Base-by-base conservation (phyloP, 2,329 filamentous ascomycete genomes). In the Ophiostoma populinum region DNA sequence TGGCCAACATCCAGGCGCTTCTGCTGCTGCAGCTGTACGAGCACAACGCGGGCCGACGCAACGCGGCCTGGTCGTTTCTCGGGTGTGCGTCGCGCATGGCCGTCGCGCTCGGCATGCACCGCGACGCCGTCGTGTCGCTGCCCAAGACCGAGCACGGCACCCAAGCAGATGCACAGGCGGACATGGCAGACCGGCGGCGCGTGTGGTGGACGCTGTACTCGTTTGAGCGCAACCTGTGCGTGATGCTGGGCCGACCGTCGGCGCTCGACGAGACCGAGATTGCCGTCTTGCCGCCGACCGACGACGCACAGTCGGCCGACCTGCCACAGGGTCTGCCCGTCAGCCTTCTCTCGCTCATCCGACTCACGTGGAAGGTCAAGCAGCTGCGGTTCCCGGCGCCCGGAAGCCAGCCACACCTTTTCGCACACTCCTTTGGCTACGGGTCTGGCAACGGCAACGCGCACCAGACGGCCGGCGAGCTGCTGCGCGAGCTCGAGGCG, bases 1-100 rank as follows among this genome's bases (percentile, higher is more conserved):
- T 59, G 20, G 46, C 47, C 33, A 54, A 57, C 1, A 51, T 61
- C 8, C 56, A 60, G 45, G 54, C 56, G 4, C 46, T 61, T 28
- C 45, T 61, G 45, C 51, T 61, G 8, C 53, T 55, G 7, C 53
- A 56, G 8, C 43, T 59, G 5, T 57, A 61, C 39, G 54, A 61
- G 19, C 57, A 61, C 47, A 60, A 61, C 42, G 58, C 56, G 2
- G 58, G 57, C 43, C 55, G 57, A 40, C 51, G 56, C 24, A 57
- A 61, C 32, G 40, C 42, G 5, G 43, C 46, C 43, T 61, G 57
- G 58, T 61, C 56, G 33, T 47, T 61, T 34, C 57, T 57, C 0
- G 58, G 57, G 9, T 54, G 56, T 7, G 56, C 57, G 2, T 47
- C 58, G 6, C 53, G 57, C 21, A 58, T 61, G 35, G 56, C 54